phyloP scores from a whole-genome alignment of 441 rosid genomes.

The Pelargonium citronellum region DNA sequence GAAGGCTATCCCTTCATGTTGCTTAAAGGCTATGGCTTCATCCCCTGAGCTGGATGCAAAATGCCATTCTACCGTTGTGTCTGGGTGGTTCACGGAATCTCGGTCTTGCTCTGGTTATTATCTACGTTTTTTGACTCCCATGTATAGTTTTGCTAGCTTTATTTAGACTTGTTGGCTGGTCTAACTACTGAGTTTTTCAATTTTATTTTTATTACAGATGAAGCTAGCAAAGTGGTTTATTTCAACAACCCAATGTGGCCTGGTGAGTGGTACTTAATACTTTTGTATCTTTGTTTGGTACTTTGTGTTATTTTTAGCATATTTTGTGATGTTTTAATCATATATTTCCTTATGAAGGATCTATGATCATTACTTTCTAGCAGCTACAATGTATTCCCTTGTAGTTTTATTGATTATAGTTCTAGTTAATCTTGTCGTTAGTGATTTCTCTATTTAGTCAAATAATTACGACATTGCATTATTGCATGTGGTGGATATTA shows the following conservation, averaged over 20 bases:
- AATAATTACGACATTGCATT: too few relatives aligned
- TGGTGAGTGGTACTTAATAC: constrained; percentile 38
- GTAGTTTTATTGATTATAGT: neutral
- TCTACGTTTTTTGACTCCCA: constrained; percentile 14
- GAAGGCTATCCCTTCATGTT: constrained; percentile 73
- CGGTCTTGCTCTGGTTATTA: constrained; percentile 48
- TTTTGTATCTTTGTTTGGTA: neutral
- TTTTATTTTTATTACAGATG: constrained; percentile 32
- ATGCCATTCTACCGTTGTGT: constrained; percentile 95
- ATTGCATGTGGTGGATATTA: too few relatives aligned
- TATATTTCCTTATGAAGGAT: neutral
- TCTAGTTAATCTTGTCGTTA: too few relatives aligned
- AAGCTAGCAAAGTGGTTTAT: constrained; percentile 47
- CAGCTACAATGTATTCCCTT: neutral
- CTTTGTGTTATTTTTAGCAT: neutral
- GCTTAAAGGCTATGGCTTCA: constrained; percentile 81
- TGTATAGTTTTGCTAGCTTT: neutral
- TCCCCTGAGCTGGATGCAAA: constrained; percentile 68
- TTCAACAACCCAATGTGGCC: constrained; percentile 99
- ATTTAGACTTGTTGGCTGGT: constrained; percentile 13
- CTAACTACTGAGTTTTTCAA: neutral
- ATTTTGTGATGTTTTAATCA: neutral
- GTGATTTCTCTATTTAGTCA: too few relatives aligned
- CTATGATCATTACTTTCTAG: neutral
- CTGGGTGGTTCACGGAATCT: constrained; percentile 94